Evolutionary conservation across 1,139 yeast species (phyloP), one percentile per base, ranked within the genome.

Genomic region (Scheffersomyces illinoinensis): DNA sequence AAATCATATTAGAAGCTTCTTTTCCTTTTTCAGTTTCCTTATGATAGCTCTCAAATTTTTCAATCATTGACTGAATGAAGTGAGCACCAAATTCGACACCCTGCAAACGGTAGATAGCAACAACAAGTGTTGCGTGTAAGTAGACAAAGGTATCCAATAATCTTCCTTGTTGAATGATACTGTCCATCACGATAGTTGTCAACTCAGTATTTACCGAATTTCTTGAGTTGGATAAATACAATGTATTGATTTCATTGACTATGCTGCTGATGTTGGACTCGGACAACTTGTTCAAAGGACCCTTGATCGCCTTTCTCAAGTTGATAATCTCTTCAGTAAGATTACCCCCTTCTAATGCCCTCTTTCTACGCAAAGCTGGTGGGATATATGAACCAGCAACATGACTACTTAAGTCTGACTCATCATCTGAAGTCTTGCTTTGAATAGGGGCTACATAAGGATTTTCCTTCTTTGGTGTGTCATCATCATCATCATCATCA

Each of bases 61-160:
- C 97, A 39, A 93, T 90, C 57, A 91, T 72, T 0, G 85, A 81
- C 70, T 96, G 99, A 48, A 93, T 80, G 63, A 93, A 89, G 66
- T 80, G 85, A 0, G 98, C 99, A 58, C 97, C 98, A 73, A 93
- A 90, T 63, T 92, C 97, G 47, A 89, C 86, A 20, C 99, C 99
- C 68, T 91, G 90, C 10, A 87, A 69, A 62, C 90, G 83, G 74
- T 90, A 93, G 39, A 95, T 72, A 0, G 97, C 90, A 19, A 88
- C 88, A 3, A 89, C 85, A 17, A 93, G 79, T 7, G 93, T 88
- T 0, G 97, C 91, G 73, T 93, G 95, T 52, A 91, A 80, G 63
- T 90, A 84, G 50, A 93, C 86, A 72, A 92, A 92, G 2, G 90
- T 85, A 64, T 93, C 98, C 53, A 91, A 76, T 54, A 93, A 75